Evolutionary conservation across 805 yeast genomes (phyloP).

Genomic region (Sugiyamaella marilandica): DNA sequence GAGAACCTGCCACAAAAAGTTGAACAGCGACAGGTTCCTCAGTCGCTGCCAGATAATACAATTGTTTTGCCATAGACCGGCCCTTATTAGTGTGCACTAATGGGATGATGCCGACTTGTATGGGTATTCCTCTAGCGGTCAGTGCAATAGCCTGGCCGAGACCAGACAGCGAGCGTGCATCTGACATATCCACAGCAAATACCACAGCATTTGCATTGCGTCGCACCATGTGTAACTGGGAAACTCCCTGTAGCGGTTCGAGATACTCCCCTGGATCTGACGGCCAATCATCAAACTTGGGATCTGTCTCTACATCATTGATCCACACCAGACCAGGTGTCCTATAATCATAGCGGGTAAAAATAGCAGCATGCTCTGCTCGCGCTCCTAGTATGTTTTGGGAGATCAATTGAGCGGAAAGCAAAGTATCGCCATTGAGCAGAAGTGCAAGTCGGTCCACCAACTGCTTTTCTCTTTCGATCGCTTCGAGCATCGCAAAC

Average conservation of each 20-base stretch:
- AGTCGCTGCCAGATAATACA: constrained; percentile 14
- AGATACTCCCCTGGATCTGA: constrained; percentile 46
- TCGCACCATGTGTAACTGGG: constrained; percentile 61
- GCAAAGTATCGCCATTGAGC: background rate
- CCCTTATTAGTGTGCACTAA: constrained; percentile 30
- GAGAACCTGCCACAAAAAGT: constrained; percentile 2
- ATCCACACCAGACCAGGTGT: constrained; percentile 53
- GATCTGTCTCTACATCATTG: constrained; percentile 70
- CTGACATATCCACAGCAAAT: constrained; percentile 59
- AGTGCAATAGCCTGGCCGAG: constrained; percentile 33
- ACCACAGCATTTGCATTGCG: constrained; percentile 75
- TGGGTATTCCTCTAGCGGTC: constrained; percentile 53
- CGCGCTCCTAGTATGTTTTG: constrained; percentile 19
- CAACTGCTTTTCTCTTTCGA: constrained; percentile 37
- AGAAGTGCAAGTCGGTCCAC: constrained; percentile 19
- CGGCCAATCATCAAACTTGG: constrained; percentile 45
- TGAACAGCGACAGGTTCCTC: background rate
- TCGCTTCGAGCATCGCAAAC: constrained; percentile 31
- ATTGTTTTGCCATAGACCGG: constrained; percentile 17
- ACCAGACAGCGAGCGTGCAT: constrained; percentile 47
- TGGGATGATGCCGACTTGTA: constrained; percentile 83
- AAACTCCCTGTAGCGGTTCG: constrained; percentile 37
- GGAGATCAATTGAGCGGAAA: constrained; percentile 30
- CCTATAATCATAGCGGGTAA: constrained; percentile 33
- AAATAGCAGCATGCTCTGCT: constrained; percentile 9